Evolutionary conservation across 352 stramenopile species (phyloP), one percentile per base, ranked within the genome.

Genomic region (Globisporangium viniferum): DNA sequence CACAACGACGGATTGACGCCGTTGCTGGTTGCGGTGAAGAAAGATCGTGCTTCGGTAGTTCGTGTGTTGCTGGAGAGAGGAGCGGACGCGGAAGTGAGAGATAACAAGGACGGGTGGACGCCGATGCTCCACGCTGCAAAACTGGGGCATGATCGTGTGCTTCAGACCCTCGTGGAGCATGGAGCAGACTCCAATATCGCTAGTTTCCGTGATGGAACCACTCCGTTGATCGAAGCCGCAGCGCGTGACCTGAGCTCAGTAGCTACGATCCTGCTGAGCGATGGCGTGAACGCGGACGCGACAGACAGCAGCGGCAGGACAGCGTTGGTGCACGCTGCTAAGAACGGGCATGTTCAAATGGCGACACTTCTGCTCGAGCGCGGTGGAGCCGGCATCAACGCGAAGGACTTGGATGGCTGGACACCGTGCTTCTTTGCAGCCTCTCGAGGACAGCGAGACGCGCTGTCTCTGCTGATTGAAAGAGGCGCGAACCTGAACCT

Each of bases 1-100:
- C 58, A 63, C 46, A 29, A 39, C 24, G 56, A 64, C 22, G 64
- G 64, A 9, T 56, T 63, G 29, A 54, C 64, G 46, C 56, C 64
- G 27, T 29, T 69, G 56, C 14, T 59, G 5, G 41, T 64, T 12
- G 58, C 64, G 5, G 57, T 31, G 27, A 49, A 64, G 64, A 64
- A 59, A 10, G 48, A 54, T 24, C 64, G 35, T 24, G 29, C 31
- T 8, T 6, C 4, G 0, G 33, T 60, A 18, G 64, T 59, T 18
- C 39, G 18, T 2, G 27, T 33, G 0, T 41, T 69, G 39, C 39
- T 69, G 36, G 54, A 63, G 55, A 41, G 57, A n/a, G 64, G 64
- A 5, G 64, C 27, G 6, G 33, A 63, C 22, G 24, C 27, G 6
- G 64, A 64, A 31, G 55, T 59, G 39, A 27, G 64, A 31, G 55